Evolutionary conservation across 148 eudicot species (phyloP), one percentile per base, ranked within the genome.

Genomic region (Camellia lanceoleosa): DNA sequence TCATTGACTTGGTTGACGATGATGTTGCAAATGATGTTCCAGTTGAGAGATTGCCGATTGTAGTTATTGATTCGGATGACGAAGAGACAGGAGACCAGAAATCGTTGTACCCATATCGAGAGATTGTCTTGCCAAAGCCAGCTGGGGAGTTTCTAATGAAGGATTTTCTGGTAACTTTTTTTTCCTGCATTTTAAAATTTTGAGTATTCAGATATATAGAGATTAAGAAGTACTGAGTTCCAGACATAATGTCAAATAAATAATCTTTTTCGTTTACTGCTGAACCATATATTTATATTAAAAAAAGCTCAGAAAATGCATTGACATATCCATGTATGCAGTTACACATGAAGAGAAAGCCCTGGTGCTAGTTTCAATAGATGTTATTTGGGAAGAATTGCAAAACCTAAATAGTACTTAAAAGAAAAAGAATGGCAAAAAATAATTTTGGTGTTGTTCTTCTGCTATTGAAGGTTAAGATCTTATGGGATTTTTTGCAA

Each of bases 51-150:
- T 67, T 59, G n/a, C 88, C 78, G 18, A 86, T 90, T 49, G 79
- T 89, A 18, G 87, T 89, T 70, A 83, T 92, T 76, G 96, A 92
- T 55, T 94, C 90, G 30, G 95, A 93, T 78, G 97, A 93, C 14
- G 98, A 94, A 76, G 88, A 87, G 3, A 74, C 75, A 69, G 87
- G 15, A 76, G 74, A 68, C 38, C 72, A 23, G 23, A 82, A 59
- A 42, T 76, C 87, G 44, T 65, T 74, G 30, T 6, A 13, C 77
- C 88, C 88, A 13, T 86, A 73, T 70, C 89, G 86, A 78, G 89
- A 81, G 78, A 84, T 88, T 72, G 62, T 82, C 73, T 81, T 87
- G 77, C 84, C 84, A 16, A 87, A 66, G 80, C 89, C 88, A 68
- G 81, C 85, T 61, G 67, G 86, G 46, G 85, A 78, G 60, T 85